Base-by-base conservation (phyloP, 1,284 basidiomycete species). In the Cutaneotrichosporon dermatis region DNA sequence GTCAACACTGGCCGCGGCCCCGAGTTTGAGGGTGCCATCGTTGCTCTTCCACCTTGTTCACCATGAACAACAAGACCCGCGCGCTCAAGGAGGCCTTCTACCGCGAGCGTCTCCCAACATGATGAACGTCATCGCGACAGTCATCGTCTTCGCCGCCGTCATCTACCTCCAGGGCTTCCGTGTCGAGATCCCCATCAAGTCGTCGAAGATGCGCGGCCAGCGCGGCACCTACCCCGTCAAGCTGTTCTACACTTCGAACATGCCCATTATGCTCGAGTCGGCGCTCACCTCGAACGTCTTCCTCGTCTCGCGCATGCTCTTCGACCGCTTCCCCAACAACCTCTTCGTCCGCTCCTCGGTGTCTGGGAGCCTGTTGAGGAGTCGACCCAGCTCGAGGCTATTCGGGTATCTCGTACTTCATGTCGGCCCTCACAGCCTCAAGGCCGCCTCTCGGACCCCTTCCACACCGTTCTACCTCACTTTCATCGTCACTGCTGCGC, bases 101-200 rank as follows among this genome's bases (percentile, higher is more conserved):
- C 89, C 84, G 95, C 66, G 94, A 98, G 70, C 84, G 94, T 64
- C 85, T 99, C 96, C 95, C 48, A 99, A 99, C 79, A 84, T 98
- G 75, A 97, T 96, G 92, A 98, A 96, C 82, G 83, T 99, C 68
- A 83, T 99, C 70, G 90, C 93, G 4, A 99, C 95, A 15, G 84
- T 90, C 52, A 82, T 87, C 69, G 89, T 99, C 64, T 98, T 98
- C 75, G 92, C 90, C 16, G 85, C 87, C 55, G 93, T 99, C 77
- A 99, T 98, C 77, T 99, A 98, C 82, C 84, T 99, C 62, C 95
- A 99, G 80, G 95, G 96, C 36, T 99, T 99, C 89, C 85, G 95
- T 62, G 90, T 98, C 69, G 95, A 99, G 79, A 98, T 99, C 74
- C 95, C 95, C 13, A 91, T 99, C 79, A 98, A 99, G 85, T 89